Conservation (phyloP, 1,284 basidiomycete genomes). For the Puccinia polysora region DNA sequence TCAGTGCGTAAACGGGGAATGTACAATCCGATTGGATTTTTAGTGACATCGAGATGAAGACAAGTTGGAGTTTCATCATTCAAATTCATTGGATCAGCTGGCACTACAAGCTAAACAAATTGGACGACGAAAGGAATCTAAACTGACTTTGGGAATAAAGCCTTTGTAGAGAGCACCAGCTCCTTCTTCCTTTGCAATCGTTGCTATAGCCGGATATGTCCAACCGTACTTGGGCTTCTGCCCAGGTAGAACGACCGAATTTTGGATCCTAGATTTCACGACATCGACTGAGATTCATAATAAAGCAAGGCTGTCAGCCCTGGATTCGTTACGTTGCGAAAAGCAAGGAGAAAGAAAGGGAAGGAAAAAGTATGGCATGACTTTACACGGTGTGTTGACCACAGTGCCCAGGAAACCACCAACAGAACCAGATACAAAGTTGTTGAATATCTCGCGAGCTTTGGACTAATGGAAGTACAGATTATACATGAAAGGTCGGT, state of each 20-base stretch:
- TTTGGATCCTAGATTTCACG: conserved; percentile 92
- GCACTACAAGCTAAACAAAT: background rate
- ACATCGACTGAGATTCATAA: conserved; percentile 61
- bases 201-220: conserved; percentile 64
- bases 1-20: background rate
- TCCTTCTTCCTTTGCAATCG: conserved; percentile 86
- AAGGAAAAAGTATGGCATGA: no score
- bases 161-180: conserved; percentile 87
- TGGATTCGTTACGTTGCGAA: background rate
- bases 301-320: conserved; percentile 61
- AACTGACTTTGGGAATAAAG: conserved; percentile 59
- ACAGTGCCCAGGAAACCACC: conserved; percentile 81
- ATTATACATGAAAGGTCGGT: background rate
- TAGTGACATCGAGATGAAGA: background rate
- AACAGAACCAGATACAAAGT: conserved; percentile 81
- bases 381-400: conserved; percentile 57
- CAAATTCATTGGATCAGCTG: background rate
- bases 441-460: conserved; percentile 73
- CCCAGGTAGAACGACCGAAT: conserved; percentile 62
- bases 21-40: background rate
- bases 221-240: conserved; percentile 81
- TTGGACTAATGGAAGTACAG: conserved; percentile 59
- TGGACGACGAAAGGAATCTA: background rate
- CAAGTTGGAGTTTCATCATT: background rate
- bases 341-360: conserved; percentile 6